These are phyloP conservation scores for Neurospora sublineolata DNA, from an alignment of 495 filamentous ascomycete genomes.

Conservation along the genomic window DNA sequence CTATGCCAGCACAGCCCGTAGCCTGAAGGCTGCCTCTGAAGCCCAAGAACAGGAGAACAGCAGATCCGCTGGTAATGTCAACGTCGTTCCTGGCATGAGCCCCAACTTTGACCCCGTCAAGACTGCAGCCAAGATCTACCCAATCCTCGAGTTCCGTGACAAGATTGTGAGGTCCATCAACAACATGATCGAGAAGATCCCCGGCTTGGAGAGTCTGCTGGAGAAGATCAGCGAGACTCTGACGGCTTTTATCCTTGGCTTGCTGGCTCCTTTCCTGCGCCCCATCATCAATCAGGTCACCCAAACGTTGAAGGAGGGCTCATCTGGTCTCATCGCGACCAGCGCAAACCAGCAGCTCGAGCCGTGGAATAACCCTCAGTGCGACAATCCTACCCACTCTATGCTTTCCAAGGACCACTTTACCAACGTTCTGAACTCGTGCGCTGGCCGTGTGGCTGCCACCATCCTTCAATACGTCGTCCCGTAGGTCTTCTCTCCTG, in stretches of 20 bases:
- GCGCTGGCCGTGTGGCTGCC: slow-evolving; percentile 71
- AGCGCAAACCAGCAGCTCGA: slow-evolving; percentile 80
- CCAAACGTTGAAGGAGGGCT: slow-evolving; percentile 70
- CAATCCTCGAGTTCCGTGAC: slow-evolving; percentile 88
- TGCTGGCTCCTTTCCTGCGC: slow-evolving; percentile 79
- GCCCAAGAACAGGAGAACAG: slow-evolving; percentile 59
- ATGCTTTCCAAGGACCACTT: slow-evolving; percentile 96
- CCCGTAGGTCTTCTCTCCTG: slow-evolving; percentile 36
- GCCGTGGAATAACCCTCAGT: slow-evolving; percentile 76
- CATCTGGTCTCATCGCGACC: slow-evolving; percentile 64
- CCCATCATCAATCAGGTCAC: slow-evolving; percentile 85
- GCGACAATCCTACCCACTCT: slow-evolving; percentile 87
- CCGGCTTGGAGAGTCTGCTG: slow-evolving; percentile 72
- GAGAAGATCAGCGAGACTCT: slow-evolving; percentile 87
- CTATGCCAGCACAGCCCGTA: slow-evolving; percentile 64
- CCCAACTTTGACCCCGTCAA: slow-evolving; percentile 73
- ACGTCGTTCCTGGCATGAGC: slow-evolving; percentile 52
- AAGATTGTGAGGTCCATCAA: slow-evolving; percentile 77
- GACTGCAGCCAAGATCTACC: slow-evolving; percentile 76
- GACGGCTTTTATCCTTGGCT: slow-evolving; percentile 77
- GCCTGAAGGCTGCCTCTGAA: slow-evolving; percentile 62
- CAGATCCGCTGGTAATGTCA: slow-evolving; percentile 26
- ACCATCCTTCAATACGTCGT: slow-evolving; percentile 73
- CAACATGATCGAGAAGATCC: slow-evolving; percentile 79
- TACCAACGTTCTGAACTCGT: slow-evolving; percentile 79